Base-by-base conservation (phyloP, 371 early-diverging fungal species). In the Circinella umbellata region DNA sequence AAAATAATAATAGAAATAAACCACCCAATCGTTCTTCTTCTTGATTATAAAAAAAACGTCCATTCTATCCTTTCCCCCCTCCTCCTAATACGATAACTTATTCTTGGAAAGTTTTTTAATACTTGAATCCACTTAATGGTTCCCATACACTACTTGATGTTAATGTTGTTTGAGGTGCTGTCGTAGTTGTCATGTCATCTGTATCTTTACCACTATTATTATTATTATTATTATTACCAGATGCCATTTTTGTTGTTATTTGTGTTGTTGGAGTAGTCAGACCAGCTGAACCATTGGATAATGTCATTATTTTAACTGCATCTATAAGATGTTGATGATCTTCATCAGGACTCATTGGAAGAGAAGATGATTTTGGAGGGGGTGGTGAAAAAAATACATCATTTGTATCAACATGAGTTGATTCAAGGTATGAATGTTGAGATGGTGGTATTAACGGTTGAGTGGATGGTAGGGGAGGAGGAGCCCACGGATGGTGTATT, bases 241-340 rank as follows among this genome's bases (percentile, higher is more conserved):
- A 14, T 42, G 47, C 0, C 18, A 51, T 27, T 27, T 7, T 9
- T 53, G 53, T 49, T 15, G 48, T 49, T 4, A 10, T n/a, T 7
- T 10, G n/a, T 47, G 10, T 39, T 7, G 39, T 14, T 46, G 64
- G 17, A 13, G 64, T 10, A 57, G 68, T 64, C 72, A 72, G 72
- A 20, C 68, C 72, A 68, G 72, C 72, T 72, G 72, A 63, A 18
- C 67, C 71, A 47, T 71, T 67, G 4, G 49, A 60, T 39, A 70
- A 37, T 4, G 60, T 46, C 39, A 70, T 70, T 8, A 34, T 37
- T 15, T 64, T 65, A 39, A 65, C 51, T 39, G 70, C 64, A 38
- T 70, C 66, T 3, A 59, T 49, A 47, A 70, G 64, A 18, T 17
- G 49, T 34, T 60, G n/a, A n/a, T n/a, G n/a, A n/a, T n/a, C 47